These are phyloP conservation scores for Cercospora beticola DNA, from an alignment of 2,329 filamentous ascomycete species.

Conservation along the genomic window DNA sequence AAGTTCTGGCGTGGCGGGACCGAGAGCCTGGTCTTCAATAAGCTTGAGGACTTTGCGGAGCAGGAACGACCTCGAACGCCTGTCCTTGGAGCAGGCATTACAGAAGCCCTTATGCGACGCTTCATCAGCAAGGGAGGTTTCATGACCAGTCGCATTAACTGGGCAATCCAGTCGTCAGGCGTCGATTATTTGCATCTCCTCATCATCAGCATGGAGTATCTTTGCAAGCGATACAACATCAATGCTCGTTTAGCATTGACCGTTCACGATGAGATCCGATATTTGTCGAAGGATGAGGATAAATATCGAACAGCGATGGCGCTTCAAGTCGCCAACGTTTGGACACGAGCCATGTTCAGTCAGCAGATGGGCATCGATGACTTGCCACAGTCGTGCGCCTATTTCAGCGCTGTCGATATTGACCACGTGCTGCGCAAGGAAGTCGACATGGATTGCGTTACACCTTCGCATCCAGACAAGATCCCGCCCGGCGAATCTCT, in stretches of 20 bases:
- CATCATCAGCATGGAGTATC: conserved; percentile 91
- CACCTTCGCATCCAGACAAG: conserved; percentile 74
- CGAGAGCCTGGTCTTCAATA: conserved; percentile 97
- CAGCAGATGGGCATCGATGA: conserved; percentile 97
- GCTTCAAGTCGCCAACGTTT: conserved; percentile 88
- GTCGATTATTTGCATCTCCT: conserved; percentile 96
- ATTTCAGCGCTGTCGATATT: conserved; percentile 93
- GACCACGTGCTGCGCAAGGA: conserved; percentile 96
- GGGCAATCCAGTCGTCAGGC: conserved; percentile 96
- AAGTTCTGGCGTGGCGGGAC: conserved; percentile 95
- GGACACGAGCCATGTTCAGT: conserved; percentile 96
- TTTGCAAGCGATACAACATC: conserved; percentile 81
- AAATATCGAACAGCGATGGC: conserved; percentile 90
- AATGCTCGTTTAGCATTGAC: conserved; percentile 84
- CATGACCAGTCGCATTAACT: conserved; percentile 95
- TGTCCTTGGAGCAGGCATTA: conserved; percentile 91
- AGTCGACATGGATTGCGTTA: conserved; percentile 96
- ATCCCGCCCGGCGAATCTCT: conserved; percentile 85
- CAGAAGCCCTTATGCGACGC: conserved; percentile 85
- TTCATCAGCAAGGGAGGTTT: conserved; percentile 88
- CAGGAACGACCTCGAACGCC: conserved; percentile 88
- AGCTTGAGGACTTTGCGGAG: conserved; percentile 94
- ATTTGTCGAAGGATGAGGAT: conserved; percentile 81
- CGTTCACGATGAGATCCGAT: conserved; percentile 96
- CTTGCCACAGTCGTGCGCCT: conserved; percentile 89